These are phyloP conservation scores for Tanozyma kutaoensis DNA, from an alignment of 805 yeast genomes.

Conservation along the genomic window DNA sequence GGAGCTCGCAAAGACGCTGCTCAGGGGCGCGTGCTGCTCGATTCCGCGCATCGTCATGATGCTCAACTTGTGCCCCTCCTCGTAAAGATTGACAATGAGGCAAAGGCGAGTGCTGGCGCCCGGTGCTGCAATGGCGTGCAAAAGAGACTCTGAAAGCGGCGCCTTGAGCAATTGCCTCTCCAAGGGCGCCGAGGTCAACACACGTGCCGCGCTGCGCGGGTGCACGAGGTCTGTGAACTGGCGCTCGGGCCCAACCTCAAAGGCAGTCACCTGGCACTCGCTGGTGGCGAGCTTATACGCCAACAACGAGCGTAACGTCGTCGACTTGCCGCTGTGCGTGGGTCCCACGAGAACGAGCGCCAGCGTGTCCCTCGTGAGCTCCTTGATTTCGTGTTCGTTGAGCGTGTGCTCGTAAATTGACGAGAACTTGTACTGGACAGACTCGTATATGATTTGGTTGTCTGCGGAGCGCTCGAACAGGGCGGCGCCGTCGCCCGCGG, in stretches of 20 bases:
- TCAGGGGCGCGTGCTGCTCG: constrained; percentile 10
- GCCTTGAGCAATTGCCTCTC: constrained; percentile 5
- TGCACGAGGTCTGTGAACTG: constrained; percentile 13
- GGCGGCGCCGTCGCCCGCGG: background rate
- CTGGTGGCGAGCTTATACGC: constrained; percentile 2
- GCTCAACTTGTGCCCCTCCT: constrained; percentile 8
- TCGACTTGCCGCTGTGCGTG: constrained; percentile 15
- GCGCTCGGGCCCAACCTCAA: constrained; percentile 15
- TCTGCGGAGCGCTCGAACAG: constrained; percentile 1
- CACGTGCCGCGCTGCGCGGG: constrained; percentile 2
- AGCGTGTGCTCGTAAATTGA: constrained; percentile 5
- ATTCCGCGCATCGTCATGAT: constrained; percentile 17
- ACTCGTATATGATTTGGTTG: constrained; percentile 8
- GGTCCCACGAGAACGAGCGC: constrained; percentile 5
- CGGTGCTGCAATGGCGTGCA: constrained; percentile 8
- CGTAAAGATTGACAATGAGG: constrained; percentile 11
- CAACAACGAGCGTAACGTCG: constrained; percentile 10
- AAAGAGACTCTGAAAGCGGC: constrained; percentile 1
- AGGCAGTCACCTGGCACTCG: constrained; percentile 11
- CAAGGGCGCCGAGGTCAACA: constrained; percentile 5
- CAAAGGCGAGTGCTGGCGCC: constrained; percentile 13
- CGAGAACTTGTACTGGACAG: constrained; percentile 9
- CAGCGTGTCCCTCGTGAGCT: constrained; percentile 2
- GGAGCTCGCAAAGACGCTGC: constrained; percentile 11
- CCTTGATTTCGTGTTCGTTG: constrained; percentile 1